Evolutionary conservation across 1,284 basidiomycete genomes (phyloP), one percentile per base, ranked within the genome.

Genomic region (Athelia sp.): DNA sequence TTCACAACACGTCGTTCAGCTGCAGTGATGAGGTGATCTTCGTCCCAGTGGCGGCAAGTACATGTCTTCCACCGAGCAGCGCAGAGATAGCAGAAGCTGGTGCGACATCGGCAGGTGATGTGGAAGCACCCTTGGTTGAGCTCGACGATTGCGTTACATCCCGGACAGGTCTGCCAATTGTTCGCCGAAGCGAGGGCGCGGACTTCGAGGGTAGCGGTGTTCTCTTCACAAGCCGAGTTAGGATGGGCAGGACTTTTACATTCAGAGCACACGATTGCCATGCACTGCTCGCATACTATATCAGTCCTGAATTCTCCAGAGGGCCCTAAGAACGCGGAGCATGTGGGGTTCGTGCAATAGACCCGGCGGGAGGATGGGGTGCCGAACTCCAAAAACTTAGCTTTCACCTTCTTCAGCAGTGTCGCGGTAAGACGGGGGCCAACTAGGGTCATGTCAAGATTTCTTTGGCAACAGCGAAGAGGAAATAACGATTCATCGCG

Each of bases 31-130:
- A 80, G 63, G 22, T 72, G 59, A 1, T 50, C 43, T 54, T 82
- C 79, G 18, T 81, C 78, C 77, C 79, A 82, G 38, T 80, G 78
- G 0, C 66, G 66, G 52, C 80, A 83, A 1, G 2, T 11, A 52
- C 79, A 81, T 0, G 61, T 66, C 62, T 79, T 81, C 80, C 80
- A 81, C 2, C 51, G 64, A 15, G 58, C 70, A 0, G 74, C 76
- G 54, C 80, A 83, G 2, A 78, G 51, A 53, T 82, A 79, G 55
- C 76, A 79, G 56, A 78, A 78, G 53, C 77, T 53, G 2, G 67
- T 62, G 6, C 68, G 64, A 58, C 75, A 77, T 10, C 66, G 63
- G 50, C 75, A 79, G 1, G 73, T 76, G 65, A 79, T 77, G 52
- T 78, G 76, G 58, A 69, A 74, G 51, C 75, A 78, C 6, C 76